Evolutionary conservation across 2,329 filamentous ascomycete genomes (phyloP).

Genomic region (Pseudogymnoascus sp.): DNA sequence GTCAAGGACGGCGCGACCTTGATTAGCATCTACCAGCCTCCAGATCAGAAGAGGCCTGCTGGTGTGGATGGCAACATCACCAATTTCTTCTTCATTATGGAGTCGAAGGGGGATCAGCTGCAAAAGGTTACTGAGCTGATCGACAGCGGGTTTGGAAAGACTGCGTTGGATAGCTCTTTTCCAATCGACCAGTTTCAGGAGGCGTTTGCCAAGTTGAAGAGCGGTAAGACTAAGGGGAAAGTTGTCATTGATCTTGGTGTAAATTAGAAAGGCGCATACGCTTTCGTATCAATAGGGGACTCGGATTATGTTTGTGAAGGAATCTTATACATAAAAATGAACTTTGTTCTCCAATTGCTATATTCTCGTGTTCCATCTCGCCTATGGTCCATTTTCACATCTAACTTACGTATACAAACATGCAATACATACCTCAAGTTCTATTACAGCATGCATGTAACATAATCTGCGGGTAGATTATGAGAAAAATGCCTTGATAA

Average conservation of each 20-base stretch:
- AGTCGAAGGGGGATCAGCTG: conserved; percentile 31
- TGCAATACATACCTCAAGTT: neutral
- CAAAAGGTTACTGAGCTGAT: conserved; percentile 31
- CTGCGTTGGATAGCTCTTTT: conserved; percentile 35
- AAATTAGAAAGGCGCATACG: neutral
- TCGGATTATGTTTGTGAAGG: neutral
- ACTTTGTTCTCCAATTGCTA: neutral
- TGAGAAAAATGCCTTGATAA: neutral
- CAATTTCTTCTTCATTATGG: conserved; percentile 36
- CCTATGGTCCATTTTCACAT: neutral
- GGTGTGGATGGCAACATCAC: conserved; percentile 24
- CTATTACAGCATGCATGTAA: neutral
- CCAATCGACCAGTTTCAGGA: conserved; percentile 31
- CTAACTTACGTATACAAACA: neutral
- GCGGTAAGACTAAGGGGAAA: conserved; percentile 35
- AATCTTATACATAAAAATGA: neutral
- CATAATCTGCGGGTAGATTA: neutral
- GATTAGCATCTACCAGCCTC: conserved; percentile 33
- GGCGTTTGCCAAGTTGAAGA: conserved; percentile 32
- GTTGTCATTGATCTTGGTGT: conserved; percentile 29
- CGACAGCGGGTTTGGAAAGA: conserved; percentile 30
- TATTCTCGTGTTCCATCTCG: neutral
- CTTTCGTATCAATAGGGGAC: neutral
- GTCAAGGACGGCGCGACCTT: conserved; percentile 31
- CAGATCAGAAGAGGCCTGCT: conserved; percentile 26